Evolutionary conservation across 257 asterid genomes (phyloP), one percentile per base, ranked within the genome.

Genomic region (Nicotiana noctiflora): DNA sequence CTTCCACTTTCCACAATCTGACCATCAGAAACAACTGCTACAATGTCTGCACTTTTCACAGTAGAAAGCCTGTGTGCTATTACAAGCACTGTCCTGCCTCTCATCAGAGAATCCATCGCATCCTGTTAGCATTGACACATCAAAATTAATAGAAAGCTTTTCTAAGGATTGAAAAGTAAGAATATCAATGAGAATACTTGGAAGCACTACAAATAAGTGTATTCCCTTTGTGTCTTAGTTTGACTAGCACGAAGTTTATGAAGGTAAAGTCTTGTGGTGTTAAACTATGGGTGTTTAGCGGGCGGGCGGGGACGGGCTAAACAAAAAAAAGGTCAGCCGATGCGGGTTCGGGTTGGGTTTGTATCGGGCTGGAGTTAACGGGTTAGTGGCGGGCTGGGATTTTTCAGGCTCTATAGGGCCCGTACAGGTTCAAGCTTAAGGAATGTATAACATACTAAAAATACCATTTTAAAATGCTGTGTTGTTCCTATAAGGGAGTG

Each of bases 41-140:
- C 97, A 0, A 85, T 91, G 81, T 93, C 95, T 46, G 97, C 98
- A 29, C 88, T 92, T 82, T 93, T 89, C 8, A 93, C 98, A 0
- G 97, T 90, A 10, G 98, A 93, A 51, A 93, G 95, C 88, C 97
- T 87, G 31, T 93, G 96, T 14, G 98, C 98, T 81, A 93, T 93
- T 23, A 93, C 98, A 21, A 92, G 88, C 76, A 92, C 98, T 1
- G 94, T 90, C 85, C 98, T 86, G 23, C 96, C 92, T 85, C 85
- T 88, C 98, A 93, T 91, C n/a, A 91, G 88, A 14, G 96, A 93
- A 80, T 94, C 95, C 97, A 91, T 92, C 2, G 94, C 98, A 78
- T 93, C 96, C 93, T 90, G 49, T 81, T 59, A 0, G 4, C 75
- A 67, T 67, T 37, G 55, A n/a, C 76, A 67, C 31, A n/a, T 10